Percentiles rank a stretch among this genome's conserved stretches.
phyloP scores from a whole-genome alignment of 2,329 filamentous ascomycete species.

The Fusarium ambrosium region DNA sequence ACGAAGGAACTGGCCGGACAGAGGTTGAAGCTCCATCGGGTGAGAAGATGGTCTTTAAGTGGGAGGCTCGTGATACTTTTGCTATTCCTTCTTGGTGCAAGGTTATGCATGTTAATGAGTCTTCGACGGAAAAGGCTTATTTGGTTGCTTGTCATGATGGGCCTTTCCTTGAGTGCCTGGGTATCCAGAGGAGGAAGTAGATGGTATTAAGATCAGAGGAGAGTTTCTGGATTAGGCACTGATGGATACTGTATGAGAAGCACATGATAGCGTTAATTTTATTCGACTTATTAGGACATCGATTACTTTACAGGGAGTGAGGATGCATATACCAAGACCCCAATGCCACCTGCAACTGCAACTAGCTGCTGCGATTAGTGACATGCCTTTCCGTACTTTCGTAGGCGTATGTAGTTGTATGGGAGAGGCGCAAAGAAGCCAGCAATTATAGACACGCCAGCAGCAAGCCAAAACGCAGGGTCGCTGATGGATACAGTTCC shows the following conservation, averaged over 20 bases:
- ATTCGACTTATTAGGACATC: not conserved
- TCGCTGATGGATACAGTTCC: conserved; percentile 62
- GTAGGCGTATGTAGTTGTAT: conserved; percentile 65
- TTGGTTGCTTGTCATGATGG: conserved; percentile 53
- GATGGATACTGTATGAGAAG: not conserved
- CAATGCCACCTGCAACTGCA: no score
- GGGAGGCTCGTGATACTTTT: conserved; percentile 66
- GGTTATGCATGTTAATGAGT: conserved; percentile 60
- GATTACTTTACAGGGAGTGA: not conserved
- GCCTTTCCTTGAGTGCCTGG: conserved; percentile 49
- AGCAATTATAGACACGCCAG: conserved; percentile 57
- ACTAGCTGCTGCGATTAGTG: conserved; percentile 43
- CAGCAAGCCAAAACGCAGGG: conserved; percentile 66
- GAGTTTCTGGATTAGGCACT: no score
- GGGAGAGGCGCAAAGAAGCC: conserved; percentile 65
- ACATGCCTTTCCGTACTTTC: conserved; percentile 63
- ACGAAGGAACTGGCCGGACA: conserved; percentile 60
- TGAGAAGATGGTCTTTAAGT: conserved; percentile 53
- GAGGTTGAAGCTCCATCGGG: conserved; percentile 52
- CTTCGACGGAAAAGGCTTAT: conserved; percentile 46
- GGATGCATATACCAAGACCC: not conserved
- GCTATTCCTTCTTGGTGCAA: conserved; percentile 66
- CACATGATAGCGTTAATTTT: not conserved
- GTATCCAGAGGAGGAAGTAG: conserved; percentile 17
- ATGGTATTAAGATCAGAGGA: not conserved